Conservation (phyloP, 805 yeast genomes). For the Starmerella powellii region DNA sequence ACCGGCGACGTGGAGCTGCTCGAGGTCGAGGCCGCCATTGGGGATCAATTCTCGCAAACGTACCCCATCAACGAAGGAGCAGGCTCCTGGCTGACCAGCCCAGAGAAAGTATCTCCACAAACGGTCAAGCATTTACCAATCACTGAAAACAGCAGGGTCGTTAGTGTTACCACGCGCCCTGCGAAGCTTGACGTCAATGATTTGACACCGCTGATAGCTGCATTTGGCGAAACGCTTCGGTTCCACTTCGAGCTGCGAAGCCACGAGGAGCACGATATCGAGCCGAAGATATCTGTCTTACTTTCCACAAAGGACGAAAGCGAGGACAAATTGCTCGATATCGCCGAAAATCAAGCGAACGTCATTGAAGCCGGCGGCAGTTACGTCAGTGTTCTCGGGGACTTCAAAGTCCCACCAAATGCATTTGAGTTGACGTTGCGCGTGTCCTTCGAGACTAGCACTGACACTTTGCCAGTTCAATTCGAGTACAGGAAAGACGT, state of each 20-base stretch:
- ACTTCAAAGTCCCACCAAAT: slow-evolving; percentile 8
- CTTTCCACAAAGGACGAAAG: not conserved
- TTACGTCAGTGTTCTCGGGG: slow-evolving; percentile 1
- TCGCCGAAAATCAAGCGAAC: not conserved
- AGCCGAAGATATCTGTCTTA: slow-evolving; percentile 11
- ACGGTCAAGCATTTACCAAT: slow-evolving; percentile 12
- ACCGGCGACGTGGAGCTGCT: slow-evolving; percentile 23
- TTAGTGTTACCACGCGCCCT: slow-evolving; percentile 25
- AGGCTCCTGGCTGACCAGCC: not conserved
- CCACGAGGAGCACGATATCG: slow-evolving; percentile 23
- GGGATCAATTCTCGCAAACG: slow-evolving; percentile 11
- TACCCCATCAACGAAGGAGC: slow-evolving; percentile 4
- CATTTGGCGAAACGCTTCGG: slow-evolving; percentile 24
- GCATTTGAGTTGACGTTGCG: slow-evolving; percentile 11
- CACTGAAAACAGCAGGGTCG: slow-evolving; percentile 3
- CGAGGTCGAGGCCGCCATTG: slow-evolving; percentile 13
- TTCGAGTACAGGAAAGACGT: slow-evolving; percentile 21
- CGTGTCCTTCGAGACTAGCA: slow-evolving; percentile 19
- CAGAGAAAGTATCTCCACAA: slow-evolving; percentile 1
- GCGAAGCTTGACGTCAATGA: slow-evolving; percentile 21
- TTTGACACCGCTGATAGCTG: slow-evolving; percentile 18
- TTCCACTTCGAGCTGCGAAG: slow-evolving; percentile 19
- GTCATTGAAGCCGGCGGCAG: not conserved
- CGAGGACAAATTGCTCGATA: no score
- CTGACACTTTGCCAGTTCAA: slow-evolving; percentile 24